A percentile compares a stretch with the other conserved stretches of the same genome.
These are phyloP conservation scores for Crepidotus sp. DNA, from an alignment of 1,284 basidiomycete species.

Conservation along the genomic window DNA sequence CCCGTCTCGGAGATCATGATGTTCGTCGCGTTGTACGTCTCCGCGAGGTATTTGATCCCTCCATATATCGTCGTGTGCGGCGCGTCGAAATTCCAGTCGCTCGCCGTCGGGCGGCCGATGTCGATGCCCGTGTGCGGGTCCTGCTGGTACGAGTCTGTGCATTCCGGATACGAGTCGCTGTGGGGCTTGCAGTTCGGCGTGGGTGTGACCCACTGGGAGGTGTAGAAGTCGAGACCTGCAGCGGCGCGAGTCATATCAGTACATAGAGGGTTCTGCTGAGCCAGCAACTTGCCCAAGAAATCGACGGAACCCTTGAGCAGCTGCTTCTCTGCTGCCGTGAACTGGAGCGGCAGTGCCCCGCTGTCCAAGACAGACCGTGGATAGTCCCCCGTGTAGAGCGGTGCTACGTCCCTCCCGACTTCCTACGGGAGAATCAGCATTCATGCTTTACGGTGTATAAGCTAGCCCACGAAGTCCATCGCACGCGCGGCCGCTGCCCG, in stretches of 20 bases:
- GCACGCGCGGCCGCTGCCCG: constrained; percentile 13
- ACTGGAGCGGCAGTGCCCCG: constrained; percentile 11
- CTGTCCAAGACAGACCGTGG: constrained; percentile 13
- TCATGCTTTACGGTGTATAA: not conserved
- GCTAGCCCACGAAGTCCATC: constrained; percentile 16
- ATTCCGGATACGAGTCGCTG: constrained; percentile 15
- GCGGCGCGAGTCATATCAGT: not conserved
- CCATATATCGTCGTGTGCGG: constrained; percentile 17
- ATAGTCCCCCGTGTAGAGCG: constrained; percentile 18
- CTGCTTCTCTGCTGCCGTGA: constrained; percentile 11
- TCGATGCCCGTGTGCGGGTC: constrained; percentile 13
- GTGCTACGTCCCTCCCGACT: constrained; percentile 17
- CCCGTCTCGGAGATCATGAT: constrained; percentile 18
- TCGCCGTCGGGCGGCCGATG: constrained; percentile 17
- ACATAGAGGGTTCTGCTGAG: not conserved
- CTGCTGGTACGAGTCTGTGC: constrained; percentile 14
- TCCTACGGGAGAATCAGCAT: constrained; percentile 5
- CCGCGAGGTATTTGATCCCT: constrained; percentile 15
- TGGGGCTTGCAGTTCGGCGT: constrained; percentile 10
- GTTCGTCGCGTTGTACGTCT: constrained; percentile 16
- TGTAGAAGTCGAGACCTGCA: constrained; percentile 18
- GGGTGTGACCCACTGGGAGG: constrained; percentile 17
- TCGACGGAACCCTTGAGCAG: constrained; percentile 18
- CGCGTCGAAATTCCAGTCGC: constrained; percentile 18
- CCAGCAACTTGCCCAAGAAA: constrained; percentile 10